Evolutionary conservation across 164 flowering plant genomes (phyloP).

Genomic region (Tetracentron sinense): DNA sequence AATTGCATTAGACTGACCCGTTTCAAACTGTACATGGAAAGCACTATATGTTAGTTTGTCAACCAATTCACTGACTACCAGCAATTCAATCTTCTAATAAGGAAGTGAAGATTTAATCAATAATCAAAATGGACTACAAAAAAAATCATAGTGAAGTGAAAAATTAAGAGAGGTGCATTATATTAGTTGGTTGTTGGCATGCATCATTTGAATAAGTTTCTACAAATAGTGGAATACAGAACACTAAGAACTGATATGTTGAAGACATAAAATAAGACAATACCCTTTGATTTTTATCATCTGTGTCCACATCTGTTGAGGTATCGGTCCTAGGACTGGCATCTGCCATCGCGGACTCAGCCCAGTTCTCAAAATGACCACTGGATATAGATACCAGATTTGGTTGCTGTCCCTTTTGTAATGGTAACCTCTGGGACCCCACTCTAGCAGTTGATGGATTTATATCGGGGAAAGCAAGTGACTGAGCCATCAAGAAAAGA

Average conservation of each 20-base stretch:
- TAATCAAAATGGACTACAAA: background rate
- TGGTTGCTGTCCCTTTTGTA: conserved; percentile 30
- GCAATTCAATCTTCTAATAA: background rate
- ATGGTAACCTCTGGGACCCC: conserved; percentile 29
- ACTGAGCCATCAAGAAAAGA: conserved; percentile 18
- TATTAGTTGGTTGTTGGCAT: background rate
- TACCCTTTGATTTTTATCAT: conserved; percentile 63
- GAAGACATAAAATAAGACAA: background rate
- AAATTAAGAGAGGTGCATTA: background rate
- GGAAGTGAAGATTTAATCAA: background rate
- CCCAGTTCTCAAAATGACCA: conserved; percentile 44
- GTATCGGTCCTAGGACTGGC: conserved; percentile 86
- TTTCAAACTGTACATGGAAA: conserved; percentile 55
- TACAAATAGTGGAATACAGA: background rate
- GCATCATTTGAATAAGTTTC: background rate
- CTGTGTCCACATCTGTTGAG: conserved; percentile 80
- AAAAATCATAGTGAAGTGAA: background rate
- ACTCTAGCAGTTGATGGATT: conserved; percentile 23
- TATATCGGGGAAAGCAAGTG: conserved; percentile 20
- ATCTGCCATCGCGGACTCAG: conserved; percentile 71
- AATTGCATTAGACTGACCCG: conserved; percentile 35
- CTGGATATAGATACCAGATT: conserved; percentile 33
- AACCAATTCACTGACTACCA: background rate
- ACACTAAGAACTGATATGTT: background rate
- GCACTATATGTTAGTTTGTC: background rate